Evolutionary conservation across 306 rosid genomes (phyloP), one percentile per base, ranked within the genome.

Genomic region (Nissolia schottii): DNA sequence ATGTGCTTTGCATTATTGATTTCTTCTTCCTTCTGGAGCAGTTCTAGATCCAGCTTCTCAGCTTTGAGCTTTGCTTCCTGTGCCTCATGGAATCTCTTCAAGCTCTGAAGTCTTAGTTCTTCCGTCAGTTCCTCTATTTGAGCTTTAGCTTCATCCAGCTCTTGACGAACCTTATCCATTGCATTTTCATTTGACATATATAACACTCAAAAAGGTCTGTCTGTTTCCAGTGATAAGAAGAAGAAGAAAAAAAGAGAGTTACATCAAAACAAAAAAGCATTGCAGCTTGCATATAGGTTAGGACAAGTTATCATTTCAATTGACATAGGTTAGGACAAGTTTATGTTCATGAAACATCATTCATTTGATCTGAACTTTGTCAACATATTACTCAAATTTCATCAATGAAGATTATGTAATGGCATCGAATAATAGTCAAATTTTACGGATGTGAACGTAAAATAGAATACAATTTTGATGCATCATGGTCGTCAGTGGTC

Each of bases 81-180:
- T 64, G 71, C 83, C 67, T 70, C 75, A 73, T 86, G 78, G 15
- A 77, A 80, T 60, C 57, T 86, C 82, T 86, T 90, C 76, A 89
- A 69, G 70, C 64, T 78, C 46, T 88, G 80, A n/a, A 70, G 73
- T 35, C 85, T 77, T 51, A 70, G 78, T 77, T 88, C 89, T 62
- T 18, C 78, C 64, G 49, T 80, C 55, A 89, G 86, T 82, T 69
- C 89, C 83, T 83, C 88, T 38, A 85, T 84, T 79, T 90, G 85
- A 25, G 77, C 83, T 77, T 83, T 88, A 59, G 87, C 89, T 38
- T 85, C 87, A 50, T 83, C 89, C 7, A 84, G 80, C 80, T 90
- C 92, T 81, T 76, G 84, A 66, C 74, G 73, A 66, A 80, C 75
- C 55, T 58, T 81, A 34, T 73, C 88, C 96, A 90, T 90, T 23